Base-by-base conservation (phyloP, 306 rosid species). In the Castanea sativa region DNA sequence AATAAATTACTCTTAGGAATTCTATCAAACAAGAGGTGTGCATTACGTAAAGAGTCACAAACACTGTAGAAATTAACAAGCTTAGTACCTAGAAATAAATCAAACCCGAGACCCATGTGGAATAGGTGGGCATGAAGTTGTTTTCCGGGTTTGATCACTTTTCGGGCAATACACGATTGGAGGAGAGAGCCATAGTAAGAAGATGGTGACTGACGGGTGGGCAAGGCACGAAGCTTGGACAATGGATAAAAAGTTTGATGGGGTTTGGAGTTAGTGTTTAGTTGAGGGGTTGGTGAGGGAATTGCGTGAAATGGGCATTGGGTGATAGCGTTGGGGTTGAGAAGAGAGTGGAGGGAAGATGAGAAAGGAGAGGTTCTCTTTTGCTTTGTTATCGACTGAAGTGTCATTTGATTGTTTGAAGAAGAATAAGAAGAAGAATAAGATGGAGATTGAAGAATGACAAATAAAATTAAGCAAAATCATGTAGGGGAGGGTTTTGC, bases 1-100 rank as follows among this genome's bases (percentile, higher is more conserved):
- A 93, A 93, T 20, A 86, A 83, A 79, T 90, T 92, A 30, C 85
- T 81, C 79, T 85, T 87, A 20, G 90, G 86, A 83, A 90, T 89
- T 87, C 77, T 81, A 68, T 89, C 90, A 27, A 93, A 93, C 87
- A 93, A 18, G 2, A 78, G 67, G 30, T 81, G 97, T 72, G 97
- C 94, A 82, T 86, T 60, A 1, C n/a, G 45, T 5, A 87, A 60
- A 65, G 87, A 87, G 73, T 83, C 76, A 21, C 90, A 92, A 20
- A 83, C 85, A 1, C 79, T 43, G 1, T 92, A 90, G 0, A 92
- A 55, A 73, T 81, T 81, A 19, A 92, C 93, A 9, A 90, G 82
- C 80, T 90, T 92, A 33, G 92, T 90, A 20, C 86, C 91, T 55
- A 88, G 76, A 15, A 69, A 52, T 51, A 25, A 63, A 78, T 87